Evolutionary conservation across 768 basidiomycete genomes (phyloP), one percentile per base, ranked within the genome.

Genomic region (Fibroporia radiculosa): DNA sequence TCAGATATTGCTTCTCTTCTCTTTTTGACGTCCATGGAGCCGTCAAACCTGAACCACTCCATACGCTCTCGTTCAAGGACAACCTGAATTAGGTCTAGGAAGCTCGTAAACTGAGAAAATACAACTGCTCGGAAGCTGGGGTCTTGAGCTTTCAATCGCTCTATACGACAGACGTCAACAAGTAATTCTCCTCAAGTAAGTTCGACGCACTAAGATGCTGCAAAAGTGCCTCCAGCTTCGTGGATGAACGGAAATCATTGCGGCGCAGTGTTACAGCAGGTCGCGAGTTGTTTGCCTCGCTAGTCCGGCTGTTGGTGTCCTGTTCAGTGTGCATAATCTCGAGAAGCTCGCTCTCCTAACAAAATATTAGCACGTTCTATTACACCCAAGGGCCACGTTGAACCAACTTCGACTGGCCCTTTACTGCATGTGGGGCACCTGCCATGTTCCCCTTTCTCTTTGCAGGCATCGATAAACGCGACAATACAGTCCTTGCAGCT

Each of bases 401-500:
- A 6, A n/a, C 19, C 18, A 35, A 36, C 80, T 65, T 77, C 75
- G 43, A 89, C 63, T 13, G 85, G 87, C 1, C 80, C 81, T n/a
- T 60, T 61, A 22, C 71, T 73, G 55, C 93, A 98, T 0, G 79
- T 83, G 2, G 93, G 93, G 57, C 93, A 96, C 16, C 73, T 70
- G 0, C 81, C 75, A 37, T 80, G 72, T 56, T 90, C 81, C 3
- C 72, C 78, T 48, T 76, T 79, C 54, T 84, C 82, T 42, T 82
- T 74, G 51, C 82, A 80, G 8, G 72, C 71, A 16, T 76, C 74
- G 22, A 96, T 70, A 54, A 80, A 84, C 8, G 80, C 74, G 14
- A 88, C 62, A 19, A 93, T 86, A 56, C 93, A 98, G 51, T 92
- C 89, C 61, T 89, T 95, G 62, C 93, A 98, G 48, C 90, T 86